Evolutionary conservation across 2,329 filamentous ascomycete species (phyloP), one percentile per base, ranked within the genome.

Genomic region (Diaporthe aspalathi): DNA sequence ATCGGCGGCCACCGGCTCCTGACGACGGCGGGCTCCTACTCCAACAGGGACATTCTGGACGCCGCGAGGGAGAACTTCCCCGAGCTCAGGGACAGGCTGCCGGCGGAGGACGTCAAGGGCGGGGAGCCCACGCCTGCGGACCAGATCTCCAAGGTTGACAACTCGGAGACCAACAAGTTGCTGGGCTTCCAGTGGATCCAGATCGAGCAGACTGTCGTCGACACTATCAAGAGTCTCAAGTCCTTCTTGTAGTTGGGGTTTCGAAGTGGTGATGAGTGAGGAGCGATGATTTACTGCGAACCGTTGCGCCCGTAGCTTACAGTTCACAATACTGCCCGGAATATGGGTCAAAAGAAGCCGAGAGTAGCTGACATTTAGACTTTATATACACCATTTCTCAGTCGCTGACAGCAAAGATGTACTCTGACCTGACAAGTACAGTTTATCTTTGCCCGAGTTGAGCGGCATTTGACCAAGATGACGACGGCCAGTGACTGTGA

Each of bases 201-300:
- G 5, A 76, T 93, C 43, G 90, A 93, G 79, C 84, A 91, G 80
- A 87, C 84, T 35, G 84, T 92, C 35, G 83, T 86, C 7, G 92
- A 94, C 76, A 86, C 90, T 8, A 85, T 93, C 22, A 88, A 88
- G 80, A 91, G 88, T 40, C 79, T 94, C 76, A 86, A 92, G 79
- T 78, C 77, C n/a, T 77, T 83, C n/a, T 77, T 78, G 6, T 78
- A 76, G 14, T 81, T 73, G 73, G 29, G 20, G 16, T 17, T 14
- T 40, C 17, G 20, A 3, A 14, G 40, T 4, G 12, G 11, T 29
- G 9, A 2, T 7, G 1, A 9, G 3, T 17, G n/a, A 40, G 22
- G 56, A 8, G 40, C 5, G 22, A 3, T 16, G 45, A 2, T 7
- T 38, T 14, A 14, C n/a, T 38, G n/a, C 7, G 16, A 49, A 20